Evolutionary conservation across 345 rosid genomes (phyloP), one percentile per base, ranked within the genome.

Genomic region (Lepidium didymum): DNA sequence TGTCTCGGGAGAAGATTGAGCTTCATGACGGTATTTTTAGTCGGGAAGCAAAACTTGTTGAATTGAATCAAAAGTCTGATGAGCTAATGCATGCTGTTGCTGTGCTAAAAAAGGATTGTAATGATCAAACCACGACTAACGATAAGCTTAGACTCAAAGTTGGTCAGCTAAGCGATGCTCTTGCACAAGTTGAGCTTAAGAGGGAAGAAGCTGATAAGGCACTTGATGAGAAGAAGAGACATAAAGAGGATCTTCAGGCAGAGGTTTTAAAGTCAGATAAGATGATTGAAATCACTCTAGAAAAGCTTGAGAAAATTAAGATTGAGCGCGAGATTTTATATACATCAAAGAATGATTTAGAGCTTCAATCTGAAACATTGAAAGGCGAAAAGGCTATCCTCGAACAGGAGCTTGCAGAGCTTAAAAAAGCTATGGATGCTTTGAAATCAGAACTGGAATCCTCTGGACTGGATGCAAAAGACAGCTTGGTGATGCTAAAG

Each of bases 401-500:
- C 31, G 74, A 87, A 49, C 69, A 79, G 51, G 68, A 63, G 11
- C 81, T 90, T 15, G 58, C 33, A 47, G 83, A 82, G 72, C 85
- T 82, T 8, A 62, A 67, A 25, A 69, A 7, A 18, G 61, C 60
- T 31, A 57, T 76, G 15, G 79, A 74, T 21, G 68, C 67, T 51
- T 55, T 83, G 76, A 80, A 62, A 75, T 62, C 69, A 16, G 79
- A 83, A 78, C 62, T 85, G 58, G 74, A 85, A 49, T 69, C 76
- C 1, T 8, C 41, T 51, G 49, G 62, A 35, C 44, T 14, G 36
- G 42, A 51, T n/a, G 50, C 61, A 52, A 12, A 66, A 33, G 42
- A 35, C 23, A 49, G 62, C 23, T 55, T 86, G 71, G 50, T 67
- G 58, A 43, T 86, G 78, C 56, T 85, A 80, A 86, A 81, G 87